Percentiles rank a stretch among this genome's conserved stretches.
phyloP scores from a whole-genome alignment of 805 yeast species.

The Wickerhamiella allomyrinae region DNA sequence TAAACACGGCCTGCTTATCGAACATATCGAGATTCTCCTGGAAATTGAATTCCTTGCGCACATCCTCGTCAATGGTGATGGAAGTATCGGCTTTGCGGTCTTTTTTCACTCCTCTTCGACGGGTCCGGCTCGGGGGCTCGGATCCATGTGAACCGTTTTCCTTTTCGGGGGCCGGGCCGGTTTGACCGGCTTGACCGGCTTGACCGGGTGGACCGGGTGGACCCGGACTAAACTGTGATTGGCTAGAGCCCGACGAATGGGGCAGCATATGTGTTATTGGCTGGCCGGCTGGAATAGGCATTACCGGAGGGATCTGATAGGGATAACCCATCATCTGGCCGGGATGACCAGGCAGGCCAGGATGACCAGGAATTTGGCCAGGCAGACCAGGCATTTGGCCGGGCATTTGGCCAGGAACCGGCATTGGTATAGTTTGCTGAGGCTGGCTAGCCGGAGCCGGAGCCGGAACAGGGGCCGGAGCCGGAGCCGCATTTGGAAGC shows the following conservation, averaged over 20 bases:
- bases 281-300: no score
- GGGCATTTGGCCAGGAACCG: background rate
- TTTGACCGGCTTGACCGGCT: no score
- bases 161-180: no score
- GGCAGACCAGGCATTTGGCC: background rate
- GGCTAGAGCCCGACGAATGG: no score
- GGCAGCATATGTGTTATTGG: no score
- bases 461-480: conserved; percentile 1
- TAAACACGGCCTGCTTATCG: conserved; percentile 67
- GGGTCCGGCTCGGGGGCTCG: background rate
- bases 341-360: no score
- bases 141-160: no score
- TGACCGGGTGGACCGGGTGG: no score
- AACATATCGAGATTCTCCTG: conserved; percentile 67
- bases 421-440: conserved; percentile 1
- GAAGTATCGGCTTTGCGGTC: background rate
- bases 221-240: no score
- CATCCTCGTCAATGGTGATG: conserved; percentile 1
- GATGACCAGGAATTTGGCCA: no score
- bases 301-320: no score
- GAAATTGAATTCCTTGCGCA: conserved; percentile 67
- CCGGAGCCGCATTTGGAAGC: conserved; percentile 6
- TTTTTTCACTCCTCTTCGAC: conserved; percentile 1
- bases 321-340: no score
- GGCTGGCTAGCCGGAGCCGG: background rate